Conservation (phyloP, 352 stramenopile species). For the Phytophthora chlamydospora region DNA sequence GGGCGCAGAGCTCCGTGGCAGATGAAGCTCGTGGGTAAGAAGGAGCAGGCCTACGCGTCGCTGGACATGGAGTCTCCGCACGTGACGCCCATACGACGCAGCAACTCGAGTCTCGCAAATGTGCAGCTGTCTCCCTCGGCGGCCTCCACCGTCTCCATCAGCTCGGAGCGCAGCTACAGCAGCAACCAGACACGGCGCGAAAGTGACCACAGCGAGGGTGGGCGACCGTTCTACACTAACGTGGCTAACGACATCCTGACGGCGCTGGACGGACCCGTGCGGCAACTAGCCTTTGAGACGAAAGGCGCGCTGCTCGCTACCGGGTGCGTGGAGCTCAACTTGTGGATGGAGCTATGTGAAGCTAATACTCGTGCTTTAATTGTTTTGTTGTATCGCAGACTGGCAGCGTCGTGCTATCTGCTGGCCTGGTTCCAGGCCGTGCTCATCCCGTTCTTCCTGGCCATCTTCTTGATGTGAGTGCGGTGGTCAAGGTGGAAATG, state of each 20-base stretch:
- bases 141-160: conserved; percentile 38
- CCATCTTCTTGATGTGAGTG: conserved; percentile 86
- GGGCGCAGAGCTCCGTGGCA: no score
- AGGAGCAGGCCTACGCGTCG: conserved; percentile 78
- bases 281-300: conserved; percentile 77
- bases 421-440: conserved; percentile 87
- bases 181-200: conserved; percentile 5
- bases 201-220: conserved; percentile 6
- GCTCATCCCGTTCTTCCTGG: conserved; percentile 88
- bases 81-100: conserved; percentile 33
- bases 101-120: conserved; percentile 41
- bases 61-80: conserved; percentile 74
- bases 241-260: conserved; percentile 66
- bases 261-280: conserved; percentile 66
- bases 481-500: neutral
- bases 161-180: conserved; percentile 31
- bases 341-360: neutral
- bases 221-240: conserved; percentile 50
- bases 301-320: conserved; percentile 86
- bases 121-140: conserved; percentile 57
- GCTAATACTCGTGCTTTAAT: conserved; percentile 6
- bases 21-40: conserved; percentile 79
- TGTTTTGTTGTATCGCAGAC: conserved; percentile 34
- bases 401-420: conserved; percentile 81
- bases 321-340: conserved; percentile 41